phyloP scores from a whole-genome alignment of 2,329 filamentous ascomycete species.

The Leptographium lundbergii region DNA sequence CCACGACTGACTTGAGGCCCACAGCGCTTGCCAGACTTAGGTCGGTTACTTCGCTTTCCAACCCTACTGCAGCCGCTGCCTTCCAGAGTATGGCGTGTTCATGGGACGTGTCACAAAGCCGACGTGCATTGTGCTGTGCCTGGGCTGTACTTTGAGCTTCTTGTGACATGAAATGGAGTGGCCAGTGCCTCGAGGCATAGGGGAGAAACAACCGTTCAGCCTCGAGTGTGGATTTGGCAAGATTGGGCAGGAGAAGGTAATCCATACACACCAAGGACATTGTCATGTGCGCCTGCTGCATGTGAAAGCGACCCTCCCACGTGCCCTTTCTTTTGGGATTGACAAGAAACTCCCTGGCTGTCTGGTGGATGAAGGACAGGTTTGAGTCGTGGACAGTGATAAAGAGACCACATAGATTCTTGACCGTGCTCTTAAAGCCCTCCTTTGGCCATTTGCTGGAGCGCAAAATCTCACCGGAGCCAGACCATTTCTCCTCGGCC shows the following conservation, averaged over 20 bases:
- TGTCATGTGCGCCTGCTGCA: conserved; percentile 6
- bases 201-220: not conserved
- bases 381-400: conserved; percentile 12
- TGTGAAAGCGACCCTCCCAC: conserved; percentile 7
- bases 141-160: not conserved
- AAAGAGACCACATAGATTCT: conserved; percentile 14
- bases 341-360: conserved; percentile 14
- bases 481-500: not conserved
- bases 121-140: not conserved
- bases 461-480: not conserved
- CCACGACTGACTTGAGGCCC: not conserved
- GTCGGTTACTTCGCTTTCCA: not conserved
- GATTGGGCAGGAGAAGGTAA: conserved; percentile 5
- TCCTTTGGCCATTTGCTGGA: not conserved
- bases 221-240: not conserved
- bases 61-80: not conserved
- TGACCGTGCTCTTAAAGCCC: conserved; percentile 7
- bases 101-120: not conserved
- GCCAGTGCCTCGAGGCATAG: not conserved
- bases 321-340: conserved; percentile 4
- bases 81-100: not conserved
- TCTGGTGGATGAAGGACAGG: conserved; percentile 15
- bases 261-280: conserved; percentile 9
- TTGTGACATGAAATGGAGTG: not conserved
- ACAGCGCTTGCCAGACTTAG: not conserved